Base-by-base conservation (phyloP, 768 basidiomycete species). In the Termitomyces sp. region DNA sequence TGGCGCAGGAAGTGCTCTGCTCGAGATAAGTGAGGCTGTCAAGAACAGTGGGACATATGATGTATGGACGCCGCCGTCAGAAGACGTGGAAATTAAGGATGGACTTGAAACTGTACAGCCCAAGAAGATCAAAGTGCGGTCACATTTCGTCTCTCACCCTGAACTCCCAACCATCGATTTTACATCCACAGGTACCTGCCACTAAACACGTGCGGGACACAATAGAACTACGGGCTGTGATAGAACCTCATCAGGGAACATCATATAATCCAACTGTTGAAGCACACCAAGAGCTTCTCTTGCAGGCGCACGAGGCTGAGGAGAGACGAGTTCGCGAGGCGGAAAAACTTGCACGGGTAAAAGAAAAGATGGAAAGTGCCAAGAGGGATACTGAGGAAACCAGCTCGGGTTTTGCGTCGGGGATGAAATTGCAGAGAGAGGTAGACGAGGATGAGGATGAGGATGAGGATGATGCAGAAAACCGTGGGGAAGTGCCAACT, bases 201-300 rank as follows among this genome's bases (percentile, higher is more conserved):
- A 67, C 74, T 3, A 65, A 67, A 10, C 75, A 79, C 53, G 77
- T 78, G 0, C 78, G 69, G 43, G 81, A 80, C 21, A 55, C 68
- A 21, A 91, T 91, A 57, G 75, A 79, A 9, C 61, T 88, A 0
- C 82, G 87, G 1, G 87, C 91, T 0, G 80, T 93, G 0, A 63
- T 74, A 1, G 72, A 84, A 3, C 94, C 94, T 0, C 90, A 91
- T 61, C 83, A 83, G 33, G 94, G 94, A 19, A 81, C 87, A 3
- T 94, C 92, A 17, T 98, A 98, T 67, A 97, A 97, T 67, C 94
- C 94, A 0, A 83, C 85, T 0, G 82, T 80, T 1, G 76, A 81
- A 3, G 83, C 86, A 0, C 90, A 96, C 62, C 79, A 82, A 50
- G 82, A 83, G 49, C 80, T 96, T 5, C 67, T 98, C 21, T 71